phyloP scores from a whole-genome alignment of 371 early-diverging fungal species.

The Dinochytrium kinnereticum region DNA sequence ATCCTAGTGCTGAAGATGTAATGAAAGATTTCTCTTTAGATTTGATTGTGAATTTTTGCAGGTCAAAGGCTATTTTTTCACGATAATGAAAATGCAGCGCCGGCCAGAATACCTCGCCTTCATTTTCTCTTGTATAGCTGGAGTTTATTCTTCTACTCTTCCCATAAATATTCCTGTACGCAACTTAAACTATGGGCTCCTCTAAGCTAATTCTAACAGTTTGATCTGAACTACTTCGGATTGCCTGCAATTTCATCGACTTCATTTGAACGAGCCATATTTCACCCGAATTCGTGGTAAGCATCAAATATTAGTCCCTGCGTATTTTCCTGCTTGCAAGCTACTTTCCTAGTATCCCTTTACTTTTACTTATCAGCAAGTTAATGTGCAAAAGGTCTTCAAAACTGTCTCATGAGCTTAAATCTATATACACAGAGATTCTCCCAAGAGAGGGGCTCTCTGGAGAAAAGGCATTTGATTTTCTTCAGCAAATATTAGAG shows the following conservation, averaged over 20 bases:
- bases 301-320: too few relatives aligned
- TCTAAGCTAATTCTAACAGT: neutral
- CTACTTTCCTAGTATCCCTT: neutral
- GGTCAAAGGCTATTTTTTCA: neutral
- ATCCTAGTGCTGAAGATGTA: neutral
- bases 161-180: neutral
- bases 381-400: neutral
- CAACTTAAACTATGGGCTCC: neutral
- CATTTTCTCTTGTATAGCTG: neutral
- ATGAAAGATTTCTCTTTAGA: neutral
- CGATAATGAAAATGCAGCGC: neutral
- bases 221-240: constrained; percentile 8
- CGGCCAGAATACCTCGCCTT: neutral
- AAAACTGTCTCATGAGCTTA: neutral
- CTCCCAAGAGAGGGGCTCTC: neutral
- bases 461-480: too few relatives aligned
- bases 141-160: constrained; percentile 6
- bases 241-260: neutral
- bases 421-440: neutral
- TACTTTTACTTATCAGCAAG: neutral
- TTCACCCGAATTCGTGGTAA: neutral
- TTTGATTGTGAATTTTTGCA: neutral
- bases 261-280: neutral
- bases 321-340: neutral
- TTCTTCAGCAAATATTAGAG: too few relatives aligned